Base-by-base conservation (phyloP, 2,329 filamentous ascomycete genomes). In the Aspergillus jensenii region DNA sequence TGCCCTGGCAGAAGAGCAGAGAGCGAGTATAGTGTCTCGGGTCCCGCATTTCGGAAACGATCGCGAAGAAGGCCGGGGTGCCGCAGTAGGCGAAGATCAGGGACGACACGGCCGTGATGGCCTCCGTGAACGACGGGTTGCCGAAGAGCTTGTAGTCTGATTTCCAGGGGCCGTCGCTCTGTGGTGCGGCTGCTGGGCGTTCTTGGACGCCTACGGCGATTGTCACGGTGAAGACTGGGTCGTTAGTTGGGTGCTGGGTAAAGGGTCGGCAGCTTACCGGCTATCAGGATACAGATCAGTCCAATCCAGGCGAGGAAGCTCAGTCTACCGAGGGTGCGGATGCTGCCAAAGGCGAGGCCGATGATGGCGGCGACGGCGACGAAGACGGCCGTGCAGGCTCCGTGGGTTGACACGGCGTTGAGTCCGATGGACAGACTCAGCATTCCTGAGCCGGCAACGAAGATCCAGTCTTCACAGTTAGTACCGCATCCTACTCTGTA, bases 391-490 rank as follows among this genome's bases (percentile, higher is more conserved):
- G 67, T 73, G 59, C 65, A 60, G 23, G 61, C 60, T 62, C 68
- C 76, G 51, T 79, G 76, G 0, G 65, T 59, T 0, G 76, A 78
- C 3, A 79, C 60, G 3, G 77, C 69, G 59, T 79, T 79, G 6
- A 79, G 62, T 0, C 64, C 73, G 33, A 78, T 79, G 0, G 76
- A 79, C 4, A 44, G 35, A n/a, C 78, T 68, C 4, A 79, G 65
- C 59, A 81, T 73, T 4, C 73, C 77, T 8, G 77, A 78, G 51
- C 76, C 78, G 47, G 71, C 63, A 44, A 74, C 76, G 71, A 59
- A 80, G 56, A 66, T 69, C 66, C 50, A 74, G 72, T 65, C 64
- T 65, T 9, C 3, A 11, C 33, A 33, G 31, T 8, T 21, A 37
- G 17, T 57, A 35, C 56, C 50, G 39, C 8, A 4, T 15, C 11